These are phyloP conservation scores for Xerocomellus amylosporus DNA, from an alignment of 768 basidiomycete species.

Conservation along the genomic window DNA sequence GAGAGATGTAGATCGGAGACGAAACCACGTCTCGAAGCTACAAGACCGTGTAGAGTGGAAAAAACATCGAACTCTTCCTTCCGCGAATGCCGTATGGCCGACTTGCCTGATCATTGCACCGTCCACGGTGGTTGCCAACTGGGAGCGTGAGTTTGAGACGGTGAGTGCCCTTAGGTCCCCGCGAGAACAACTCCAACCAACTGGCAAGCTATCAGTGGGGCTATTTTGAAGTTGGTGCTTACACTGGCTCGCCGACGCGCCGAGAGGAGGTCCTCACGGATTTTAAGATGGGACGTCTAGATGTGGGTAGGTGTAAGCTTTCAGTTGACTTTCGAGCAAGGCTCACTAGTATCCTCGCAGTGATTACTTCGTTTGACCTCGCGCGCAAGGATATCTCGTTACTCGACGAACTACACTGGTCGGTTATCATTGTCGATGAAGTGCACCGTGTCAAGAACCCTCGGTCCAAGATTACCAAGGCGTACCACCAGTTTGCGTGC, in stretches of 20 bases:
- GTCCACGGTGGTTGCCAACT: slow-evolving; percentile 78
- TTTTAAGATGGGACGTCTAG: slow-evolving; percentile 80
- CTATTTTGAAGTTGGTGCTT: slow-evolving; percentile 84
- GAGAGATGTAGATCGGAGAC: slow-evolving; percentile 65
- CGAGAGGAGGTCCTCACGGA: slow-evolving; percentile 58
- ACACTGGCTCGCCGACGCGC: slow-evolving; percentile 50
- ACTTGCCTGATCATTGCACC: slow-evolving; percentile 89
- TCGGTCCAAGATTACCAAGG: slow-evolving; percentile 57
- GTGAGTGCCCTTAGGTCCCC: slow-evolving; percentile 38
- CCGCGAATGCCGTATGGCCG: slow-evolving; percentile 72
- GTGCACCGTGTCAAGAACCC: slow-evolving; percentile 88
- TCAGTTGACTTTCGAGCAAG: neutral
- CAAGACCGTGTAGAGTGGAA: slow-evolving; percentile 60
- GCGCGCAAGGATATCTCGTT: slow-evolving; percentile 68
- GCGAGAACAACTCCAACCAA: neutral
- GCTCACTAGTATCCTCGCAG: slow-evolving; percentile 36
- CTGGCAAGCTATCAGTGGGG: slow-evolving; percentile 64
- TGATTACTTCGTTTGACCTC: slow-evolving; percentile 78
- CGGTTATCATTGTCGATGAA: slow-evolving; percentile 81
- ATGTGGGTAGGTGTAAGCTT: slow-evolving; percentile 60
- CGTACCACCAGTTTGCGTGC: slow-evolving; percentile 70
- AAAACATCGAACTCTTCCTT: slow-evolving; percentile 51
- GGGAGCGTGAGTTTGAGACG: slow-evolving; percentile 84
- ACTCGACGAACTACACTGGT: slow-evolving; percentile 68
- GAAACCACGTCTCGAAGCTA: slow-evolving; percentile 59